Conservation (phyloP, 129 eudicot genomes). For the Logfia minima region DNA sequence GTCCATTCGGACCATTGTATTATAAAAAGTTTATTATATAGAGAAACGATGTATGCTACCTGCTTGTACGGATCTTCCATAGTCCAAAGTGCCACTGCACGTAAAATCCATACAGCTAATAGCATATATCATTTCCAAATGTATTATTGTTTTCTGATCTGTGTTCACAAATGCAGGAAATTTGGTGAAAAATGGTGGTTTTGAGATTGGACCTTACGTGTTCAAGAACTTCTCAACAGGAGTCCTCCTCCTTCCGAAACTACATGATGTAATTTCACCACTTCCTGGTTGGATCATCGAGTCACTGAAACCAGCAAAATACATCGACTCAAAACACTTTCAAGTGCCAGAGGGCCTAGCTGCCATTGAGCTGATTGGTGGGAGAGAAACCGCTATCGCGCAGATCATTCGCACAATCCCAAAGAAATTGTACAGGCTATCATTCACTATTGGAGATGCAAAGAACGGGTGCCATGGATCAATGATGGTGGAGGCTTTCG, state of each 20-base stretch:
- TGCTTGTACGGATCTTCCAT: no score
- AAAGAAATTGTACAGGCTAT: slow-evolving; percentile 41
- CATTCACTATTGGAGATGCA: slow-evolving; percentile 68
- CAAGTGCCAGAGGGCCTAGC: slow-evolving; percentile 57
- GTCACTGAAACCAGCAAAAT: slow-evolving; percentile 60
- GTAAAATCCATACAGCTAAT: not conserved
- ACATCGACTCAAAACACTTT: slow-evolving; percentile 72
- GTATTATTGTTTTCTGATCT: not conserved
- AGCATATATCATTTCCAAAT: not conserved
- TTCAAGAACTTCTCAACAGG: slow-evolving; percentile 75
- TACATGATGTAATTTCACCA: slow-evolving; percentile 49
- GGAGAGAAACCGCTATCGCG: slow-evolving; percentile 68
- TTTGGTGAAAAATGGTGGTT: slow-evolving; percentile 75
- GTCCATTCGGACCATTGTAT: not conserved
- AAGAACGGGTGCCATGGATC: slow-evolving; percentile 65
- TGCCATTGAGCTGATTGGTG: slow-evolving; percentile 68
- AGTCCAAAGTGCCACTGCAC: not conserved
- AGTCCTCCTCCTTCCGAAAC: slow-evolving; percentile 60
- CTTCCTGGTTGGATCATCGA: slow-evolving; percentile 72
- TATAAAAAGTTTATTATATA: no score
- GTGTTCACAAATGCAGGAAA: slow-evolving; percentile 39
- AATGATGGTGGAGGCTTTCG: slow-evolving; percentile 71
- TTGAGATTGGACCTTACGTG: slow-evolving; percentile 70
- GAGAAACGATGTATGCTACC: not conserved
- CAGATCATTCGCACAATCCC: slow-evolving; percentile 61